These are phyloP conservation scores for Oidium heveae DNA, from an alignment of 2,329 filamentous ascomycete species.

Conservation along the genomic window DNA sequence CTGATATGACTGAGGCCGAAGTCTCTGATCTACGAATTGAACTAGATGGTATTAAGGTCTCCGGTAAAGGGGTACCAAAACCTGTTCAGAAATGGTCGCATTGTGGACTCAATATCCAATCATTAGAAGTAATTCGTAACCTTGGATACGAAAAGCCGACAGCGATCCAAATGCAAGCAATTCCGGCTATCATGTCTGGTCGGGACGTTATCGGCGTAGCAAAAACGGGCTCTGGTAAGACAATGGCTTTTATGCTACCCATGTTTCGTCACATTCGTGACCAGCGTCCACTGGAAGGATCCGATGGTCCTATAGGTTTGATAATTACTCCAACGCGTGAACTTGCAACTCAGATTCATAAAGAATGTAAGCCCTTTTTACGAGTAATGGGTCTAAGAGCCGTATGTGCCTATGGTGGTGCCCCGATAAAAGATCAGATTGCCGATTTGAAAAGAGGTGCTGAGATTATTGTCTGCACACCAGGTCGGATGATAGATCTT, in stretches of 20 bases:
- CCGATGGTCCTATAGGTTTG: conserved; percentile 68
- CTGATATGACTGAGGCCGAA: conserved; percentile 63
- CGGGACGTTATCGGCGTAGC: conserved; percentile 89
- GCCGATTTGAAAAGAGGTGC: conserved; percentile 86
- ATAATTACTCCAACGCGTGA: conserved; percentile 91
- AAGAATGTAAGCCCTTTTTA: conserved; percentile 82
- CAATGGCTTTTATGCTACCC: conserved; percentile 77
- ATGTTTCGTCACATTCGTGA: conserved; percentile 98
- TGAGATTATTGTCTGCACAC: conserved; percentile 85
- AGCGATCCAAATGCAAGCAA: conserved; percentile 81
- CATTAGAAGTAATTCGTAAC: conserved; percentile 58
- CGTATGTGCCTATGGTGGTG: conserved; percentile 83
- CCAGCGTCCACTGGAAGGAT: conserved; percentile 54
- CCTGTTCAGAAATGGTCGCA: conserved; percentile 95
- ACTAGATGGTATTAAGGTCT: conserved; percentile 85
- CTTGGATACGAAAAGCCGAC: conserved; percentile 76
- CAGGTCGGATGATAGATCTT: conserved; percentile 86
- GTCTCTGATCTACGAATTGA: conserved; percentile 60
- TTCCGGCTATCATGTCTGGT: conserved; percentile 87
- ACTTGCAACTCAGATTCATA: conserved; percentile 77
- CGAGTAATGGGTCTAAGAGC: conserved; percentile 65
- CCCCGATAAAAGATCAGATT: conserved; percentile 93
- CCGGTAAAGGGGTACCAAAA: conserved; percentile 67
- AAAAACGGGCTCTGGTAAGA: conserved; percentile 95
- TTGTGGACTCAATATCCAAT: conserved; percentile 69